Evolutionary conservation across 768 basidiomycete species (phyloP).

Genomic region (Harrya chromipes): DNA sequence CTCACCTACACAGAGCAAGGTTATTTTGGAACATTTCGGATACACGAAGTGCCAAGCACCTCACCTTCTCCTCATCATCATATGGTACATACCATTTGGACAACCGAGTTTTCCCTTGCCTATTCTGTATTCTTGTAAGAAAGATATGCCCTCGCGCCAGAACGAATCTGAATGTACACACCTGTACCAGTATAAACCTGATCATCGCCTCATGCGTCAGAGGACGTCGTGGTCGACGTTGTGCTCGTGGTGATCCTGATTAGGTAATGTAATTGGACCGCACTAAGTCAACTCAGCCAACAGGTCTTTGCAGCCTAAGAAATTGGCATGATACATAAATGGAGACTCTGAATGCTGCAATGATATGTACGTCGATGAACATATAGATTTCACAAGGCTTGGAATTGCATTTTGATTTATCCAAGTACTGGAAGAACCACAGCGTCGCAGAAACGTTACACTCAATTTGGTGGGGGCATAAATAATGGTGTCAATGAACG

Average conservation of each 20-base stretch:
- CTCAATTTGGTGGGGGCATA: constrained; percentile 19
- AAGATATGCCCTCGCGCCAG: neutral
- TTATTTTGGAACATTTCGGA: neutral
- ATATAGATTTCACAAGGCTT: no score
- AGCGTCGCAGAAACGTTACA: neutral
- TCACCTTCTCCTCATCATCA: constrained; percentile 97
- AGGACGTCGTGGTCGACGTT: neutral
- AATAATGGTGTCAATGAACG: constrained; percentile 27
- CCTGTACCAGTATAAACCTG: constrained; percentile 96
- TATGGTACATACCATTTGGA: constrained; percentile 99
- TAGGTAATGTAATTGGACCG: constrained; percentile 10
- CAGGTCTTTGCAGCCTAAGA: no score
- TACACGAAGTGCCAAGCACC: constrained; percentile 6
- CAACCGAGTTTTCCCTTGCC: constrained; percentile 95
- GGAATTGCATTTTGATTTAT: no score
- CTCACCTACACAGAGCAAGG: constrained; percentile 57
- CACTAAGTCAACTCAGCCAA: no score
- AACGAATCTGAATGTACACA: constrained; percentile 29
- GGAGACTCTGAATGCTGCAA: no score
- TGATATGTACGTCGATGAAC: no score
- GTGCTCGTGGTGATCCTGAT: neutral
- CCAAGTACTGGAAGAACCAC: no score
- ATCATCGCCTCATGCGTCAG: constrained; percentile 60
- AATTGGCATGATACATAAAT: no score
- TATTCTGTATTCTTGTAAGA: constrained; percentile 56